Percentiles rank a stretch among this genome's conserved stretches.
Conservation (phyloP, 768 basidiomycete genomes). For the Cystobasidium tubakii region DNA sequence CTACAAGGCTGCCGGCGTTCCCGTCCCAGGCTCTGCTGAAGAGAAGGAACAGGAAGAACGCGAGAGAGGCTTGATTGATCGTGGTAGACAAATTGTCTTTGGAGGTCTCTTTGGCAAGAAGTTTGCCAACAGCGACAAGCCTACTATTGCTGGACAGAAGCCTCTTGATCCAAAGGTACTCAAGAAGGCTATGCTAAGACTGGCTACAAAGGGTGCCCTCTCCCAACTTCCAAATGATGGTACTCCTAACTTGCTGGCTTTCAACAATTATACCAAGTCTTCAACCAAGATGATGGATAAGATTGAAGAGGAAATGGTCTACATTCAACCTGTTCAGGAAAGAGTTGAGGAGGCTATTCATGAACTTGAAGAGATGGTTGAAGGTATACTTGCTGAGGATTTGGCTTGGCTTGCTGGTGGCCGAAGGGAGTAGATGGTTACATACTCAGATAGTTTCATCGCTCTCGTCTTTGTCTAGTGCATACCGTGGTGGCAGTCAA, state of each 20-base stretch:
- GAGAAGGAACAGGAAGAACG: constrained; percentile 52
- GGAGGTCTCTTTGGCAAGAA: constrained; percentile 30
- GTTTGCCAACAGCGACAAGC: constrained; percentile 42
- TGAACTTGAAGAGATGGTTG: constrained; percentile 29
- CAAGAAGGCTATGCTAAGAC: constrained; percentile 64
- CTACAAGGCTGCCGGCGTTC: constrained; percentile 49
- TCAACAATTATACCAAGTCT: constrained; percentile 58
- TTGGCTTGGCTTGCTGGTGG: constrained; percentile 14
- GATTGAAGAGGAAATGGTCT: constrained; percentile 27
- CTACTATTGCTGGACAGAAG: constrained; percentile 50
- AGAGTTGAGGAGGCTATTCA: constrained; percentile 3
- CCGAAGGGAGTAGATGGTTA: neutral
- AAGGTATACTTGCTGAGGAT: constrained; percentile 27
- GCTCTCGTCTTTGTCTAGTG: neutral
- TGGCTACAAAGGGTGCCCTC: constrained; percentile 59
- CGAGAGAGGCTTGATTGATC: constrained; percentile 55
- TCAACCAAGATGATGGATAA: constrained; percentile 6
- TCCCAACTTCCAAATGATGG: constrained; percentile 52
- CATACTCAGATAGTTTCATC: neutral
- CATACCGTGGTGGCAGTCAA: no score
- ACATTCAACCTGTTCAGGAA: constrained; percentile 29
- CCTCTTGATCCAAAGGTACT: constrained; percentile 63
- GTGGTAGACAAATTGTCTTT: constrained; percentile 28
- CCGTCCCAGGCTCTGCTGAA: constrained; percentile 45
- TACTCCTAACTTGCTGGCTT: constrained; percentile 68